A percentile compares a stretch with the other conserved stretches of the same genome.
These are phyloP conservation scores for Aquanectria penicillioides DNA, from an alignment of 2,329 filamentous ascomycete genomes.

Conservation along the genomic window DNA sequence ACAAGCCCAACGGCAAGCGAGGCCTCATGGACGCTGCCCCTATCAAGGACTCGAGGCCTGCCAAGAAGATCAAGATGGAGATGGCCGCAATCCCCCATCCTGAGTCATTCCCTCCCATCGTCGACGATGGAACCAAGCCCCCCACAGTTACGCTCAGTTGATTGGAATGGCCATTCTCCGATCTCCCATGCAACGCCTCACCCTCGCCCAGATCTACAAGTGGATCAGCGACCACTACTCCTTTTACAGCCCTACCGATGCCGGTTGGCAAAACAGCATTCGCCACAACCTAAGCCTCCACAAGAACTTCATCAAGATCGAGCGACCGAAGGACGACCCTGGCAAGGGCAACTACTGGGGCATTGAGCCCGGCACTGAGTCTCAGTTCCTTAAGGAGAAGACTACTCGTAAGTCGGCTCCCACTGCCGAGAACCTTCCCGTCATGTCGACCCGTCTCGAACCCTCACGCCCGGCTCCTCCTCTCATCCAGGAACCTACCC, in stretches of 20 bases:
- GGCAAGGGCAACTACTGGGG: slow-evolving; percentile 98
- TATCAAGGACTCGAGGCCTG: slow-evolving; percentile 72
- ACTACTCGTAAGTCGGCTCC: slow-evolving; percentile 67
- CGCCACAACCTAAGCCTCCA: slow-evolving; percentile 97
- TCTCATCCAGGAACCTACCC: slow-evolving; percentile 57
- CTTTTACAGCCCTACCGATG: slow-evolving; percentile 85
- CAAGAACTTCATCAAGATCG: slow-evolving; percentile 96
- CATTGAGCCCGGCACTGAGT: slow-evolving; percentile 89
- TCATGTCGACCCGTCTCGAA: slow-evolving; percentile 67
- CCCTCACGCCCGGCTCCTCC: slow-evolving; percentile 55
- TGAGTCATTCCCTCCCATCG: slow-evolving; percentile 81
- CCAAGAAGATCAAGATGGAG: slow-evolving; percentile 75
- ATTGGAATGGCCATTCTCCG: slow-evolving; percentile 97
- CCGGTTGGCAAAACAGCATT: slow-evolving; percentile 99
- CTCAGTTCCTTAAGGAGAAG: slow-evolving; percentile 90
- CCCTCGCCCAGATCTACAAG: slow-evolving; percentile 95
- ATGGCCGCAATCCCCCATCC: slow-evolving; percentile 69
- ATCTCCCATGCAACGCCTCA: slow-evolving; percentile 83
- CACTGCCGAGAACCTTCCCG: slow-evolving; percentile 66
- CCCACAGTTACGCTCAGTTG: slow-evolving; percentile 93
- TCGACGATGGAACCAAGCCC: slow-evolving; percentile 90
- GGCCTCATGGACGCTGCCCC: slow-evolving; percentile 77
- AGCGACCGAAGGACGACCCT: slow-evolving; percentile 94
- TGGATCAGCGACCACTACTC: slow-evolving; percentile 97
- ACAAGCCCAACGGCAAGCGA: slow-evolving; percentile 66